phyloP scores from a whole-genome alignment of 257 asterid species.

The Rauvolfia tetraphylla region DNA sequence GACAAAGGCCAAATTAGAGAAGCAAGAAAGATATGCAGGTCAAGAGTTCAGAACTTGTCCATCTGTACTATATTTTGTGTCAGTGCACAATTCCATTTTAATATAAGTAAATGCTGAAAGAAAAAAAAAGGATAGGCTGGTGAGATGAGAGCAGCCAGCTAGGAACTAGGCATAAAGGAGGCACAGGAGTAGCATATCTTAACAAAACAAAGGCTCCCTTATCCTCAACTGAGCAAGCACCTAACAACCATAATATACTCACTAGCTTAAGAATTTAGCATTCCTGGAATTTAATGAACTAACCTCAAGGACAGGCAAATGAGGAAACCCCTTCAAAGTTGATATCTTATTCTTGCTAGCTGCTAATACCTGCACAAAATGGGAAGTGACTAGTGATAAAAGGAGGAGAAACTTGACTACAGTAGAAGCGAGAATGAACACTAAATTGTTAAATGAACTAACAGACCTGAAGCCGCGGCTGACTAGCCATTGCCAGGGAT shows the following conservation, averaged over 20 bases:
- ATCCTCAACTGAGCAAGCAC: constrained; percentile 1
- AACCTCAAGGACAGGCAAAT: constrained; percentile 96
- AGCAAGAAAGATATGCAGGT: background rate
- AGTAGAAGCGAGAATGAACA: constrained; percentile 16
- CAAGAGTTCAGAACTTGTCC: background rate
- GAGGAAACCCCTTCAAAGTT: constrained; percentile 94
- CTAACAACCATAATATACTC: background rate
- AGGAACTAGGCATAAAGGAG: background rate
- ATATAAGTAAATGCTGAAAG: background rate
- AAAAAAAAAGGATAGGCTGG: background rate
- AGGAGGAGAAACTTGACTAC: constrained; percentile 1
- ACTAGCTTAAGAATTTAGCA: constrained; percentile 1
- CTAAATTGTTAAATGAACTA: constrained; percentile 23
- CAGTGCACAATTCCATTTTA: background rate
- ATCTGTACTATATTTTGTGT: background rate
- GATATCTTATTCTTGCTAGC: constrained; percentile 97
- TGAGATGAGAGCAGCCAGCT: background rate
- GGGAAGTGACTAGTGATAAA: background rate
- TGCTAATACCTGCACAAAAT: constrained; percentile 72
- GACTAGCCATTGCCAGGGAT: constrained; percentile 96
- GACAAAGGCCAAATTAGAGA: background rate
- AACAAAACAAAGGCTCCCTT: background rate
- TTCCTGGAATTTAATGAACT: constrained; percentile 26
- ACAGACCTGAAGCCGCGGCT: constrained; percentile 94
- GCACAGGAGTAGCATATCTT: background rate